These are phyloP conservation scores for Tulasnella sp. DNA, from an alignment of 768 basidiomycete species.

Conservation along the genomic window DNA sequence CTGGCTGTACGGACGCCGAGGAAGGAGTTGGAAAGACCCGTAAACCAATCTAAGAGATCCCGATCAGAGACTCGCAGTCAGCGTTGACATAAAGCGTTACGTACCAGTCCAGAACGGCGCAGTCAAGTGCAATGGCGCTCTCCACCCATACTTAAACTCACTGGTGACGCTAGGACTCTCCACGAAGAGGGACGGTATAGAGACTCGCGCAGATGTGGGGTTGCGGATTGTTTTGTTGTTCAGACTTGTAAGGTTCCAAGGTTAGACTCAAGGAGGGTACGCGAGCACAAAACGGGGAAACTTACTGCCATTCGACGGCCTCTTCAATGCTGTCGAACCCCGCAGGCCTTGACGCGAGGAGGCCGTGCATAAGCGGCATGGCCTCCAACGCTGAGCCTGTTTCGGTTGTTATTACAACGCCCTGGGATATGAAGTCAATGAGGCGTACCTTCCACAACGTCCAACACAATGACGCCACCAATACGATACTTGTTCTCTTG, in stretches of 20 bases:
- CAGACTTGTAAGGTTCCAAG: neutral
- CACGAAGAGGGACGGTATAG: conserved; percentile 67
- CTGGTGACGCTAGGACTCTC: conserved; percentile 21
- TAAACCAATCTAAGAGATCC: conserved; percentile 68
- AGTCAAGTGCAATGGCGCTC: conserved; percentile 70
- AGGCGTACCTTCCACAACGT: conserved; percentile 75
- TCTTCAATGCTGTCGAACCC: conserved; percentile 74
- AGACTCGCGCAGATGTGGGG: conserved; percentile 67
- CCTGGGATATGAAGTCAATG: neutral
- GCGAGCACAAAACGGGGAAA: conserved; percentile 17
- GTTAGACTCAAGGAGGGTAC: neutral
- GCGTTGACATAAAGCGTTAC: conserved; percentile 19
- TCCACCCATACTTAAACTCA: conserved; percentile 51
- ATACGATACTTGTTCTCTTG: conserved; percentile 57
- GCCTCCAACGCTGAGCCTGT: conserved; percentile 82
- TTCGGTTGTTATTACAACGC: neutral
- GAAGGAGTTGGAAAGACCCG: conserved; percentile 66
- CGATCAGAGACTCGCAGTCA: neutral
- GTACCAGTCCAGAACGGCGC: conserved; percentile 83
- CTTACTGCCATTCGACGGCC: conserved; percentile 94
- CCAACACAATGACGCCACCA: conserved; percentile 66
- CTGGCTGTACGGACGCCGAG: conserved; percentile 66
- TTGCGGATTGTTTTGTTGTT: conserved; percentile 61
- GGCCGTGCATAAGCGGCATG: conserved; percentile 79
- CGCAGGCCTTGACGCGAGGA: conserved; percentile 74